phyloP scores from a whole-genome alignment of 768 basidiomycete genomes.

The Russula brevipes region DNA sequence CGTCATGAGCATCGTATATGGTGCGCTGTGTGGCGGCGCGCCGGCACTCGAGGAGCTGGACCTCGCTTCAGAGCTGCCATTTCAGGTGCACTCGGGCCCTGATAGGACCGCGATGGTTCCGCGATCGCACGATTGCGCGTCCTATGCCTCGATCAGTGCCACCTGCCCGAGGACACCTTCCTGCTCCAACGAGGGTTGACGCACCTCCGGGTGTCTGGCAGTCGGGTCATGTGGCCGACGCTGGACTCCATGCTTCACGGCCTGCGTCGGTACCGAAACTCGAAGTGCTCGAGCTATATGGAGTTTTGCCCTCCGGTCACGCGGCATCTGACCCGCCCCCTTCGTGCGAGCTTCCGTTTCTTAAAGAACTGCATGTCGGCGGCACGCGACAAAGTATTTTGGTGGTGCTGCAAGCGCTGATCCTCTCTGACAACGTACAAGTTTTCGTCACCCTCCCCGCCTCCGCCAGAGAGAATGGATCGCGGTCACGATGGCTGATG shows the following conservation, averaged over 20 bases:
- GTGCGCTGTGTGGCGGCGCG: slow-evolving; percentile 1
- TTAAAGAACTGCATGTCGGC: slow-evolving; percentile 5
- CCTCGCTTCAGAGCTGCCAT: slow-evolving; percentile 5
- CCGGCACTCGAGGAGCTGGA: slow-evolving; percentile 16
- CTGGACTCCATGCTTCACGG: slow-evolving; percentile 5
- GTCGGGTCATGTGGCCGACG: slow-evolving; percentile 1
- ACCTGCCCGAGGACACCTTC: not conserved
- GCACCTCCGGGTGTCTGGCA: slow-evolving; percentile 11
- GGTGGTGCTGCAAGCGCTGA: not conserved
- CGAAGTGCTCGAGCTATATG: slow-evolving; percentile 12
- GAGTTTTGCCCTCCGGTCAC: not conserved
- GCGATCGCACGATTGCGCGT: slow-evolving; percentile 1
- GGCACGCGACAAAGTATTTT: slow-evolving; percentile 5
- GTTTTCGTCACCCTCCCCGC: slow-evolving; percentile 9
- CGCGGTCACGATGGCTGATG: not conserved
- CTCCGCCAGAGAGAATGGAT: not conserved
- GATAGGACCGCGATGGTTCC: not conserved
- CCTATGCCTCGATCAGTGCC: slow-evolving; percentile 6
- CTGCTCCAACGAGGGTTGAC: slow-evolving; percentile 6
- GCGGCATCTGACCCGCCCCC: not conserved
- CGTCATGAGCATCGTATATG: slow-evolving; percentile 12
- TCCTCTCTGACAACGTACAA: not conserved
- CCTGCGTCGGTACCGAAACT: slow-evolving; percentile 8
- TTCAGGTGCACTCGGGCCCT: not conserved
- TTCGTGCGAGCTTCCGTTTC: not conserved